Evolutionary conservation across 805 yeast genomes (phyloP).

Genomic region (Zygoascus flipseniorum): DNA sequence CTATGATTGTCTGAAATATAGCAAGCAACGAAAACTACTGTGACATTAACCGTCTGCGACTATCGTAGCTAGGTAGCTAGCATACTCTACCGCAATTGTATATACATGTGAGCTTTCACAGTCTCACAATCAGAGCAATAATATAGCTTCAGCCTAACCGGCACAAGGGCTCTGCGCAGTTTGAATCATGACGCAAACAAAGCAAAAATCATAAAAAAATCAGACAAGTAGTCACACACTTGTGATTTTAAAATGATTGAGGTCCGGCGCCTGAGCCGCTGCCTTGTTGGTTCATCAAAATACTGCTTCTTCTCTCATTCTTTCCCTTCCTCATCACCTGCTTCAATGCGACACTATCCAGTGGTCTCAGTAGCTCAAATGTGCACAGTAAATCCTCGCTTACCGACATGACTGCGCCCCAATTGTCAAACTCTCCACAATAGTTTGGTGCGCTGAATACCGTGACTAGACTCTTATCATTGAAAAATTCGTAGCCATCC

Average conservation of each 20-base stretch:
- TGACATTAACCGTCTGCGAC: too few relatives aligned
- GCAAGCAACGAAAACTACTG: too few relatives aligned
- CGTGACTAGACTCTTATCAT: constrained; percentile 61
- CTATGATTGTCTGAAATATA: neutral
- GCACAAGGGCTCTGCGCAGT: too few relatives aligned
- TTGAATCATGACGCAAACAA: neutral
- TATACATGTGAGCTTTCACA: neutral
- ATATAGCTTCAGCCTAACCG: too few relatives aligned
- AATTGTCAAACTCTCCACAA: constrained; percentile 80
- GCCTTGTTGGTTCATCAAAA: constrained; percentile 7
- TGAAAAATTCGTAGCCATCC: constrained; percentile 71
- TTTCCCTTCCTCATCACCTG: constrained; percentile 93
- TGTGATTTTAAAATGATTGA: constrained; percentile 8
- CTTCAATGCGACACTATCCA: constrained; percentile 86
- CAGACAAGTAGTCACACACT: neutral
- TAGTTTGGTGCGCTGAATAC: constrained; percentile 71
- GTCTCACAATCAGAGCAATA: too few relatives aligned
- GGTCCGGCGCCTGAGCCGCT: constrained; percentile 6
- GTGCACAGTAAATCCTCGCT: constrained; percentile 87
- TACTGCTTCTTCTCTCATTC: constrained; percentile 55
- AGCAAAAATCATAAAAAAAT: neutral
- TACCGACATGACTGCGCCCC: constrained; percentile 99
- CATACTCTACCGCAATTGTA: neutral
- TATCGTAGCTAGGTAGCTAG: too few relatives aligned
- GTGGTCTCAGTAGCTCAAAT: constrained; percentile 87